Evolutionary conservation across 768 basidiomycete genomes (phyloP).

Genomic region (Naematelia aurantialba): DNA sequence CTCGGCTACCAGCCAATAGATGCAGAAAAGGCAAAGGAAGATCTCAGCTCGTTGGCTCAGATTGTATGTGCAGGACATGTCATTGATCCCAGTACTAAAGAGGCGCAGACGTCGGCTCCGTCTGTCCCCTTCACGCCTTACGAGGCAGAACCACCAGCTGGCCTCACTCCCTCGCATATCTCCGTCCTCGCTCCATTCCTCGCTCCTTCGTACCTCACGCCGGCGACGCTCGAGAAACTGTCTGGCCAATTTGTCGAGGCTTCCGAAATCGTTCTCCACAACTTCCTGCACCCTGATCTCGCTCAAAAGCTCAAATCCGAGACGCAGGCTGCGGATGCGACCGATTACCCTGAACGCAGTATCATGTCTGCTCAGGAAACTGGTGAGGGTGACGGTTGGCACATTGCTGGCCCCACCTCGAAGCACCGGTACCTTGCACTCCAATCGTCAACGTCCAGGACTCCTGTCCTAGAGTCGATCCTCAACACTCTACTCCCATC

Average conservation of each 20-base stretch:
- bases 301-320: slow-evolving; percentile 65
- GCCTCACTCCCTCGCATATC: slow-evolving; percentile 55
- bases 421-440: slow-evolving; percentile 89
- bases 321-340: slow-evolving; percentile 63
- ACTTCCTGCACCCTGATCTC: slow-evolving; percentile 70
- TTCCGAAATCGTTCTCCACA: slow-evolving; percentile 81
- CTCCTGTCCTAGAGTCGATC: slow-evolving; percentile 60
- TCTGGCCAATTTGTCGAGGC: slow-evolving; percentile 76
- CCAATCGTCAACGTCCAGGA: slow-evolving; percentile 53
- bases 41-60: slow-evolving; percentile 80
- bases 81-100: slow-evolving; percentile 15
- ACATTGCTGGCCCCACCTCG: slow-evolving; percentile 79
- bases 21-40: slow-evolving; percentile 53
- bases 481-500: slow-evolving; percentile 76
- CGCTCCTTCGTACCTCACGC: slow-evolving; percentile 84
- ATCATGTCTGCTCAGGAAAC: slow-evolving; percentile 65
- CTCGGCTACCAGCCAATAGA: slow-evolving; percentile 68
- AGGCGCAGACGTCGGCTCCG: slow-evolving; percentile 45
- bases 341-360: slow-evolving; percentile 53
- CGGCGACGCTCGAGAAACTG: slow-evolving; percentile 73
- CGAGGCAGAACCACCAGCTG: slow-evolving; percentile 41
- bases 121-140: slow-evolving; percentile 52
- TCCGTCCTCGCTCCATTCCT: slow-evolving; percentile 78
- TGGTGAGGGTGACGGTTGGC: slow-evolving; percentile 64
- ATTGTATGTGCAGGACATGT: slow-evolving; percentile 57